Evolutionary conservation across 108 stramenopile genomes (phyloP).

Genomic region (Nitzschia sp.): DNA sequence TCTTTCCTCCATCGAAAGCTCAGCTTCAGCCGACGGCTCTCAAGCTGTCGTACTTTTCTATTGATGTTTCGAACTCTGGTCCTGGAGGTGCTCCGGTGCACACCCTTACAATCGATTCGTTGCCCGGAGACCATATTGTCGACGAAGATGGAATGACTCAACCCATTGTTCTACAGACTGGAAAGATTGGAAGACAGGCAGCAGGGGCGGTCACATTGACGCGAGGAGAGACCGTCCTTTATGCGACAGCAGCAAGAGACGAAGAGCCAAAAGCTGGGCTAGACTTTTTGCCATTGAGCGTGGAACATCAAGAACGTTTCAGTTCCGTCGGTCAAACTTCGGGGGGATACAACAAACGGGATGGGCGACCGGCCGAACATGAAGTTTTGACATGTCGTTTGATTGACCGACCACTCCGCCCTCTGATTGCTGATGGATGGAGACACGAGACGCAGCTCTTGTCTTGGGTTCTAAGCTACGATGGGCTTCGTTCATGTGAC

Average conservation of each 20-base stretch:
- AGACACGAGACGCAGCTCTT: slow-evolving; percentile 94
- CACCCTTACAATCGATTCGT: slow-evolving; percentile 60
- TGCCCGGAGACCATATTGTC: slow-evolving; percentile 56
- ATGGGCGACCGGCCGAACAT: slow-evolving; percentile 86
- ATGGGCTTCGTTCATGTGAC: slow-evolving; percentile 71
- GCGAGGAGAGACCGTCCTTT: slow-evolving; percentile 75
- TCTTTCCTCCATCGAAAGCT: slow-evolving; percentile 29
- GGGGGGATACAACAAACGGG: slow-evolving; percentile 85
- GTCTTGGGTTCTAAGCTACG: slow-evolving; percentile 90
- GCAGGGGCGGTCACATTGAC: slow-evolving; percentile 75
- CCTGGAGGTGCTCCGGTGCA: slow-evolving; percentile 55
- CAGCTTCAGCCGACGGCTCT: slow-evolving; percentile 6
- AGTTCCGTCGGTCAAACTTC: slow-evolving; percentile 85
- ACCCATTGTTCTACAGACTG: slow-evolving; percentile 70
- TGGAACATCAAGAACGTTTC: slow-evolving; percentile 95
- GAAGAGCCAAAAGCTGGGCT: slow-evolving; percentile 52
- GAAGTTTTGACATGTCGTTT: slow-evolving; percentile 91
- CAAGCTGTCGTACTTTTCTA: not conserved
- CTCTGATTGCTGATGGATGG: slow-evolving; percentile 90
- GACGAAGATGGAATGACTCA: slow-evolving; percentile 22
- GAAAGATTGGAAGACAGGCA: slow-evolving; percentile 87
- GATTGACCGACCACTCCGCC: slow-evolving; percentile 94
- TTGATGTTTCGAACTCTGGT: slow-evolving; percentile 31
- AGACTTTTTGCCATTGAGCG: slow-evolving; percentile 90
- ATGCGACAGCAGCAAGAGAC: slow-evolving; percentile 72